These are phyloP conservation scores for Polyplosphaeria fusca DNA, from an alignment of 495 filamentous ascomycete genomes.

Conservation along the genomic window DNA sequence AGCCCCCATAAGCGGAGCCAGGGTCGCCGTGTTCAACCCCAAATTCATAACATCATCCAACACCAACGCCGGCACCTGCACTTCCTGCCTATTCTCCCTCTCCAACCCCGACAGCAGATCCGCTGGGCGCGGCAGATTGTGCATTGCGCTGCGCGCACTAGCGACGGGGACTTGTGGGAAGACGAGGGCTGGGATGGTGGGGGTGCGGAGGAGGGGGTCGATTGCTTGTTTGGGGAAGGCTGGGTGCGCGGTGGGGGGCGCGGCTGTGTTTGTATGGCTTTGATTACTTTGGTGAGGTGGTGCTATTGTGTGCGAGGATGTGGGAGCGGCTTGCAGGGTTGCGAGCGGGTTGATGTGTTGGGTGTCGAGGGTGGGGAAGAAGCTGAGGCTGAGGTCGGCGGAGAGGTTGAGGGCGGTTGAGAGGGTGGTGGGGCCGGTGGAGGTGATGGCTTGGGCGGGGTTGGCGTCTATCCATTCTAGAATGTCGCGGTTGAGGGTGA, in stretches of 20 bases:
- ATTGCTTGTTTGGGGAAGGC: constrained; percentile 1
- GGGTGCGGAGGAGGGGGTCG: constrained; percentile 14
- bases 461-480: constrained; percentile 36
- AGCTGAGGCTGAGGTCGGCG: constrained; percentile 5
- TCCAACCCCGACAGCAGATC: constrained; percentile 27
- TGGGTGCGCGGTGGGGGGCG: not conserved
- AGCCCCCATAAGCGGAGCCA: not conserved
- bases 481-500: constrained; percentile 39
- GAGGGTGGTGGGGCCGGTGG: not conserved
- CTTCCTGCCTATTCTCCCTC: constrained; percentile 7
- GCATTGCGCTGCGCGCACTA: constrained; percentile 3
- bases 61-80: not conserved
- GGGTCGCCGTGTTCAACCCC: not conserved
- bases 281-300: not conserved
- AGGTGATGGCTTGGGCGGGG: constrained; percentile 3
- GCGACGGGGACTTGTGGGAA: constrained; percentile 17
- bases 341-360: constrained; percentile 32
- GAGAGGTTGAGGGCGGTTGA: not conserved
- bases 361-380: constrained; percentile 18
- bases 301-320: not conserved
- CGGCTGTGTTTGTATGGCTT: not conserved
- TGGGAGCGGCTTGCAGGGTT: constrained; percentile 26
- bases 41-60: not conserved
- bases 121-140: constrained; percentile 31
- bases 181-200: constrained; percentile 22